A percentile compares a stretch with the other conserved stretches of the same genome.
phyloP scores from a whole-genome alignment of 257 asterid species.

The Leonotis leonurus region DNA sequence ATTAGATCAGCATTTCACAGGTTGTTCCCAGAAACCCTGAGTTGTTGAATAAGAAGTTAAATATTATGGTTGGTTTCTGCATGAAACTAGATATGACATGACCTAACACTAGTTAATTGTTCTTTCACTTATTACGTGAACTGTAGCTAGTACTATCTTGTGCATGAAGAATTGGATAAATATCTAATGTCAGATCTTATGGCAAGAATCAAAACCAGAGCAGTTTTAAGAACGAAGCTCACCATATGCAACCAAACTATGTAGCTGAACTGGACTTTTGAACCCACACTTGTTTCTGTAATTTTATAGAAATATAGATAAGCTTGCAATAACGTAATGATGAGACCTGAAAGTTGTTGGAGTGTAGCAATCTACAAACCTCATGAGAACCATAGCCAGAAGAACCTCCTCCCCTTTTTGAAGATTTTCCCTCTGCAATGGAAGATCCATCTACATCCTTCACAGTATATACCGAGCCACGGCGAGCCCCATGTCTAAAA shows the following conservation, averaged over 20 bases:
- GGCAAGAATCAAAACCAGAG: slow-evolving; percentile 12
- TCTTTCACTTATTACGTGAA: not conserved
- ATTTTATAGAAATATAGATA: slow-evolving; percentile 2
- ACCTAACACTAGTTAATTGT: no score
- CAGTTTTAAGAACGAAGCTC: slow-evolving; percentile 23
- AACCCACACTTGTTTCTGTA: slow-evolving; percentile 97
- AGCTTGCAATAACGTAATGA: slow-evolving; percentile 6
- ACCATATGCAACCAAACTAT: slow-evolving; percentile 48
- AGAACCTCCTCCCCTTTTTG: slow-evolving; percentile 64
- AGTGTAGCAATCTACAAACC: slow-evolving; percentile 37
- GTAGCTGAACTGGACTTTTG: slow-evolving; percentile 88
- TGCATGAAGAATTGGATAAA: not conserved
- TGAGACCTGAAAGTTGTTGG: not conserved
- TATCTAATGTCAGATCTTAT: not conserved
- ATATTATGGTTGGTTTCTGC: no score
- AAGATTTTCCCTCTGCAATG: slow-evolving; percentile 50
- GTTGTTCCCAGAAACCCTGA: no score
- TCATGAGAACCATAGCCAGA: slow-evolving; percentile 53
- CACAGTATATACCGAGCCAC: slow-evolving; percentile 43
- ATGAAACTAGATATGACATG: no score
- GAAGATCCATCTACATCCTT: slow-evolving; percentile 62
- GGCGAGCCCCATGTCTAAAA: slow-evolving; percentile 62
- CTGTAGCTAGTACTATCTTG: not conserved
- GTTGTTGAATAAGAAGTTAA: no score
- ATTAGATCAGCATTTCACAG: no score